Conservation (phyloP, 805 yeast genomes). For the Jamesozyma jinghongensis region DNA sequence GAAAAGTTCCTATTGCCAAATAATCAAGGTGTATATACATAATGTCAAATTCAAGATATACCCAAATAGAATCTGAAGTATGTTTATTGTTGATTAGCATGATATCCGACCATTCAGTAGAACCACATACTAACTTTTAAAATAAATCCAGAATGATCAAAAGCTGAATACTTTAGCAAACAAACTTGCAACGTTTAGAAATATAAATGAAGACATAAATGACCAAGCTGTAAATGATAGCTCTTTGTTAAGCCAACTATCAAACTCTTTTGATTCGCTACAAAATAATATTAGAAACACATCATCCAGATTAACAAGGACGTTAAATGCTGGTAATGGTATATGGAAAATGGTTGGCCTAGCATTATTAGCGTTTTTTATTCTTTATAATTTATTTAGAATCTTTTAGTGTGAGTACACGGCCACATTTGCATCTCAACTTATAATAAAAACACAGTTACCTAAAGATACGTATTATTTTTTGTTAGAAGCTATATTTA, state of each 20-base stretch:
- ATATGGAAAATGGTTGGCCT: slow-evolving; percentile 51
- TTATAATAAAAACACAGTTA: background rate
- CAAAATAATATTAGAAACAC: slow-evolving; percentile 42
- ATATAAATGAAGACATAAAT: slow-evolving; percentile 60
- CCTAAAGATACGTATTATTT: background rate
- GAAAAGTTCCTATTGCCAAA: no score
- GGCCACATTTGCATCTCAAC: background rate
- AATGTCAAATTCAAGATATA: slow-evolving; percentile 29
- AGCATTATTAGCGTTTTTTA: slow-evolving; percentile 45
- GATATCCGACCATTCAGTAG: background rate
- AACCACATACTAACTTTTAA: no score
- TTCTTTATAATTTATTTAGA: slow-evolving; percentile 47
- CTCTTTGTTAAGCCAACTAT: slow-evolving; percentile 34
- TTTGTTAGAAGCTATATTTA: background rate
- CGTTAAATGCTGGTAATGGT: slow-evolving; percentile 50
- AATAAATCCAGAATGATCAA: slow-evolving; percentile 47
- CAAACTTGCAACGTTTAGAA: slow-evolving; percentile 54
- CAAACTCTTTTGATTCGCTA: slow-evolving; percentile 44
- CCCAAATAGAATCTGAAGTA: slow-evolving; percentile 24
- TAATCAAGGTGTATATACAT: no score
- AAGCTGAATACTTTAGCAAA: slow-evolving; percentile 55
- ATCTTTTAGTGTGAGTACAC: slow-evolving; percentile 31
- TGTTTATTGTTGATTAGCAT: slow-evolving; percentile 3
- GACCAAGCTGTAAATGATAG: slow-evolving; percentile 50
- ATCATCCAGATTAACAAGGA: slow-evolving; percentile 43